These are phyloP conservation scores for Cronartium quercuum DNA, from an alignment of 1,284 basidiomycete species.

Conservation along the genomic window DNA sequence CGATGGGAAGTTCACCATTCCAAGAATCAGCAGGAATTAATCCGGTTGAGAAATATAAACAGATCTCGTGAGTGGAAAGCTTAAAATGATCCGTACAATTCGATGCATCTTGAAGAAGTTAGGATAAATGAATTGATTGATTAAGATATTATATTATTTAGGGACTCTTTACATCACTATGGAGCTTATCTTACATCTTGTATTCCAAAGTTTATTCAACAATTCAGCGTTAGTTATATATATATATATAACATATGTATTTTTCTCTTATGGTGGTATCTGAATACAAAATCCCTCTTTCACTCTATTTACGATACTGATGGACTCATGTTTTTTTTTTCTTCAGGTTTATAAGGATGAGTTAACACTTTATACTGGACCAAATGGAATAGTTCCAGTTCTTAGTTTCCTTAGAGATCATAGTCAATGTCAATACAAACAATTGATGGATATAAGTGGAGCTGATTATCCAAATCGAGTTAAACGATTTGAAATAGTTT, in stretches of 20 bases:
- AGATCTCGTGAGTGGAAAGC: conserved; percentile 14
- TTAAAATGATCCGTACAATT: not conserved
- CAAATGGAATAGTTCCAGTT: conserved; percentile 73
- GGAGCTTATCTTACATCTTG: conserved; percentile 66
- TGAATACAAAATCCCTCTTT: not conserved
- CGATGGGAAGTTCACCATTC: conserved; percentile 32
- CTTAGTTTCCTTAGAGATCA: conserved; percentile 95
- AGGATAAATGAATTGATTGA: not conserved
- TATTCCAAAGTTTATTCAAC: conserved; percentile 89
- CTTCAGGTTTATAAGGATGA: conserved; percentile 83
- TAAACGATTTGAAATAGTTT: conserved; percentile 95
- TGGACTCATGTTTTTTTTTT: not conserved
- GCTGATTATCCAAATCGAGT: conserved; percentile 90
- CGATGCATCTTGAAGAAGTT: not conserved
- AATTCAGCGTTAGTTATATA: conserved; percentile 61
- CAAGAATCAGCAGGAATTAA: conserved; percentile 28
- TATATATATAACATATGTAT: not conserved
- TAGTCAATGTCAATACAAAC: conserved; percentile 90
- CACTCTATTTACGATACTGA: not conserved
- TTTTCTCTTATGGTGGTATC: not conserved
- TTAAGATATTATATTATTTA: not conserved
- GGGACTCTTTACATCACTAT: conserved; percentile 33
- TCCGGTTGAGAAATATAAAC: conserved; percentile 12
- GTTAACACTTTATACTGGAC: conserved; percentile 79
- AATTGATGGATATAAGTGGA: conserved; percentile 85